A percentile compares a stretch with the other conserved stretches of the same genome.
These are phyloP conservation scores for Xylaria sp. DNA, from an alignment of 2,329 filamentous ascomycete genomes.

Conservation along the genomic window DNA sequence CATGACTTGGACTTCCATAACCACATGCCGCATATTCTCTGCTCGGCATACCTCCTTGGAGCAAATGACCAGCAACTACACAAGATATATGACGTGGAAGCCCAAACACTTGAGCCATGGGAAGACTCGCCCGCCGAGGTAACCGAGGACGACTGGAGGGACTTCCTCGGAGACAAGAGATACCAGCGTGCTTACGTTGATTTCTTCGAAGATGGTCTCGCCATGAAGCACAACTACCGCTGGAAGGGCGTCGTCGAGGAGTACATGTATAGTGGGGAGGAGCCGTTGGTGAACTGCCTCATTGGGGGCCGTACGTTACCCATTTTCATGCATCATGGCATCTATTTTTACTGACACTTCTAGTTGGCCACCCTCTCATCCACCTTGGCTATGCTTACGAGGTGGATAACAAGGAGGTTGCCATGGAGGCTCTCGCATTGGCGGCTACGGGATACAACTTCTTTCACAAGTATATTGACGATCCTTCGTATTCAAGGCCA, in stretches of 20 bases:
- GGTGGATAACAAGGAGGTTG: conserved; percentile 80
- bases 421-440: conserved; percentile 83
- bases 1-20: conserved; percentile 78
- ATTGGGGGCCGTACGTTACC: conserved; percentile 71
- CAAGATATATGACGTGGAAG: conserved; percentile 77
- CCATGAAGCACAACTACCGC: conserved; percentile 72
- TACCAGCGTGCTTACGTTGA: conserved; percentile 93
- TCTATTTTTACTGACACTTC: conserved; percentile 31
- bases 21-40: conserved; percentile 79
- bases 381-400: conserved; percentile 95
- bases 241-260: conserved; percentile 79
- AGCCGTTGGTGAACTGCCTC: conserved; percentile 80
- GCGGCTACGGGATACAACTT: conserved; percentile 61
- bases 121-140: conserved; percentile 82
- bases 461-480: conserved; percentile 70
- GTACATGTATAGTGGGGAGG: conserved; percentile 73
- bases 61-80: conserved; percentile 74
- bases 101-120: conserved; percentile 77
- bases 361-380: conserved; percentile 89
- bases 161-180: conserved; percentile 74
- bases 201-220: conserved; percentile 92
- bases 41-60: conserved; percentile 84
- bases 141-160: conserved; percentile 80
- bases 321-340: conserved; percentile 7
- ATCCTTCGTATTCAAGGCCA: conserved; percentile 69